Base-by-base conservation (phyloP, 2,329 filamentous ascomycete genomes). In the Alternaria incomplexa region DNA sequence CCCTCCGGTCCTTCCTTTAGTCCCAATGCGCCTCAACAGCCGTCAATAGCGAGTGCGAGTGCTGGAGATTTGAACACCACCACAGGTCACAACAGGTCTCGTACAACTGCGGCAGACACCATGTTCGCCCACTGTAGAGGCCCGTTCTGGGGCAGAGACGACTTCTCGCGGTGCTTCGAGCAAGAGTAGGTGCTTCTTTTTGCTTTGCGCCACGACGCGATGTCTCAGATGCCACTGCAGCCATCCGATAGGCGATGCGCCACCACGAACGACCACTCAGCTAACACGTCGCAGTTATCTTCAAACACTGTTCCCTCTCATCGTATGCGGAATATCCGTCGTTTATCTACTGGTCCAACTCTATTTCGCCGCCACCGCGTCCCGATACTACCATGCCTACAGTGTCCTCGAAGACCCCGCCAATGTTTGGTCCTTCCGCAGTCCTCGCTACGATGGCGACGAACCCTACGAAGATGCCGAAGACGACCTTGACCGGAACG, bases 241-340 rank as follows among this genome's bases (percentile, higher is more conserved):
- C 47, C 43, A 12, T 50, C 20, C 25, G 26, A 61, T 44, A 43
- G 20, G 48, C 57, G 20, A 53, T 44, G 56, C 47, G 55, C 50
- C 53, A 50, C 28, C 60, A 40, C 40, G 5, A 28, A 61, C 13
- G 46, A 23, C 58, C n/a, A n/a, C 12, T n/a, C 6, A 20, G 32
- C 58, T 57, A 48, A 61, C 25, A 54, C 43, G 45, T 40, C 52
- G 17, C 77, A 95, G 92, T 79, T 94, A 92, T 79, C 87, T 97
- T 57, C 90, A 92, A 80, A 88, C 92, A 64, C 84, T 97, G 50
- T 85, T 98, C 58, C 96, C 96, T 58, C 83, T 96, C 64, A 82
- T 90, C 64, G 85, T 91, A 61, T 88, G 93, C 79, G 86, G 82
- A 66, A 71, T 91, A 25, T 98, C 96, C 7, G 78, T 94, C 68